Base-by-base conservation (phyloP, 1,139 yeast genomes). In the Hyphopichia buzzinii region DNA sequence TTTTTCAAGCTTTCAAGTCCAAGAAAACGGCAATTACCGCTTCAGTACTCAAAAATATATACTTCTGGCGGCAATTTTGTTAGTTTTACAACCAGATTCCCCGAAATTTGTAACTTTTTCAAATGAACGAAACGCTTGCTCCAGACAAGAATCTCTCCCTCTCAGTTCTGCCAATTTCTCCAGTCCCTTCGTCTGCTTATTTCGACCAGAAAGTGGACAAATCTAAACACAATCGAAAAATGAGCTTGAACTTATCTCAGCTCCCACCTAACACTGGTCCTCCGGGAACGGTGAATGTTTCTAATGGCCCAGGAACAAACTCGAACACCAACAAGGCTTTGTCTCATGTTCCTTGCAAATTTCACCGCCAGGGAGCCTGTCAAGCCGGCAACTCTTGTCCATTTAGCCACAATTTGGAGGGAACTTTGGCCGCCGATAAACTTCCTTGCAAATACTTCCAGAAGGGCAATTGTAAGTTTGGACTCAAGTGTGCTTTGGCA, bases 291-390 rank as follows among this genome's bases (percentile, higher is more conserved):
- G 57, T 53, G 3, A 37, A 58, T 2, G 53, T 52, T 10, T 22
- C 30, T 3, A 43, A 44, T 23, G 55, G 39, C 17, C 32, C 36
- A 11, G 40, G 39, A 14, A 30, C 26, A 19, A 36, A 27, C 14
- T 30, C 31, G 22, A 50, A 41, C 23, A 38, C 50, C 15, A 59
- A 48, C 47, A 70, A 69, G 41, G 70, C 83, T 50, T 70, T 85
- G 37, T 81, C 94, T 37, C 98, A 90, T 60, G 97, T 90, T 27
- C 97, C 98, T 1, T 90, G 98, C 60, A 90, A 90, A 63, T 90
- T 92, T 66, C 89, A 72, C 57, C 72, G 79, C 43, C 96, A 89
- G 56, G 97, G 97, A 0, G 79, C 85, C 14, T 90, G 97, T 59
- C 97, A 89, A 61, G 97, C 97, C 1, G 97, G 97, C 10, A 70